Evolutionary conservation across 176 grass and related monocot genomes (phyloP), one percentile per base, ranked within the genome.

Genomic region (Phyllostachys edulis): DNA sequence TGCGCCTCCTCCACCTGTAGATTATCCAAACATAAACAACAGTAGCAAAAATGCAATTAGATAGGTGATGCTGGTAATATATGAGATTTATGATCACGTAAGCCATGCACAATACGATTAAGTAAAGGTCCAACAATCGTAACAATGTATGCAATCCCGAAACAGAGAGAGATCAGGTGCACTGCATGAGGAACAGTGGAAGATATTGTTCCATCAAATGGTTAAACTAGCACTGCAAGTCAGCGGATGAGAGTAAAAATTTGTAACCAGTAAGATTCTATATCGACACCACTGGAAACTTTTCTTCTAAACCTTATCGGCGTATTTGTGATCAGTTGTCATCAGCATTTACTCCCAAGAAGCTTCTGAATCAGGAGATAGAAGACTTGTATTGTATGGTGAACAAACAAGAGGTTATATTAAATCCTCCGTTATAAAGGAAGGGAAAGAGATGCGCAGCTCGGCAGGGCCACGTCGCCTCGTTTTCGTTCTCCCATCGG

Each of bases 1-100:
- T 81, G 91, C 36, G 94, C 90, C 71, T 92, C 82, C 20, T 90
- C 88, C 8, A 97, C 94, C 94, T 97, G 57, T 79, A 88, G 46
- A 14, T 57, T 77, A 65, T 52, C 23, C 23, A 49, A 62, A 61
- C 45, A 69, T 8, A 40, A 14, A 64, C 42, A 69, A 18, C 63
- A 59, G 18, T 26, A 69, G 9, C 17, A 59, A 21, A 20, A 60
- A 5, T 18, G 40, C 13, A 40, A 26, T 76, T 61, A 69, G 23
- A 5, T 20, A 4, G 10, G 4, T 7, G 29, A 64, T 47, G 24
- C 9, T 18, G 0, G 5, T 56, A 26, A 69, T 36, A 40, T 24
- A 13, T 15, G 15, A 60, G 39, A 32, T 44, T 21, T 15, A 40
- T 14, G 6, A 34, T 24, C 9, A 39, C 2, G 8, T 9, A 18